Conservation (phyloP, 148 eudicot genomes). For the Limonium bicolor region DNA sequence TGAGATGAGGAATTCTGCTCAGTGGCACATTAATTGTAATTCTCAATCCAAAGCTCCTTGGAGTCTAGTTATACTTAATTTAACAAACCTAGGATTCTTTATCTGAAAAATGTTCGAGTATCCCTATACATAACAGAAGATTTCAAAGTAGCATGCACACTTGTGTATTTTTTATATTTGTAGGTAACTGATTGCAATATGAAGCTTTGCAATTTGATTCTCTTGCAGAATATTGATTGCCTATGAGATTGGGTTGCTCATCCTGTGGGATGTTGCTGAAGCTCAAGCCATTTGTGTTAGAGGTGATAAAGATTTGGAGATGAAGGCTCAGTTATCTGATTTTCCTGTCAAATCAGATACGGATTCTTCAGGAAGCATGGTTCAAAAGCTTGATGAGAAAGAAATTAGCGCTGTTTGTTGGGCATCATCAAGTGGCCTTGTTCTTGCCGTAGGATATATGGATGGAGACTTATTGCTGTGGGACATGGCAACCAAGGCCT, state of each 20-base stretch:
- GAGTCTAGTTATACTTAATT: too few species aligned
- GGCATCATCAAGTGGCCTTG: slow-evolving; percentile 54
- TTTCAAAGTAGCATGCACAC: too few species aligned
- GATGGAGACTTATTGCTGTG: slow-evolving; percentile 72
- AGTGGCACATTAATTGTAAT: too few species aligned
- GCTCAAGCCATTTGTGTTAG: slow-evolving; percentile 30
- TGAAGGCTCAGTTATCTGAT: slow-evolving; percentile 27
- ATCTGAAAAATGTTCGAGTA: too few species aligned
- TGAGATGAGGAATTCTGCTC: too few species aligned
- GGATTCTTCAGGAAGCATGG: slow-evolving; percentile 13
- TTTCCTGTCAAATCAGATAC: slow-evolving; percentile 14
- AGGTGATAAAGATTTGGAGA: slow-evolving; percentile 49
- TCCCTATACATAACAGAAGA: too few species aligned
- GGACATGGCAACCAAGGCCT: slow-evolving; percentile 29
- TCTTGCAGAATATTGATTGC: slow-evolving; percentile 50
- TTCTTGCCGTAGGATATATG: slow-evolving; percentile 62
- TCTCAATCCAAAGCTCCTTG: too few species aligned
- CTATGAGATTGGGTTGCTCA: slow-evolving; percentile 36
- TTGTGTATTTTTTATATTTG: too few species aligned
- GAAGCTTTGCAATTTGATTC: slow-evolving; percentile 1
- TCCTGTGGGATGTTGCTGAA: slow-evolving; percentile 56
- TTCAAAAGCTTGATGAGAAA: slow-evolving; percentile 41
- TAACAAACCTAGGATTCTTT: too few species aligned
- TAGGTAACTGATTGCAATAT: too few species aligned
- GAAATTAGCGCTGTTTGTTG: slow-evolving; percentile 71